Percentiles rank a stretch among this genome's conserved stretches.
phyloP scores from a whole-genome alignment of 1,139 yeast species.

The Debaryomycetaceae sp. region DNA sequence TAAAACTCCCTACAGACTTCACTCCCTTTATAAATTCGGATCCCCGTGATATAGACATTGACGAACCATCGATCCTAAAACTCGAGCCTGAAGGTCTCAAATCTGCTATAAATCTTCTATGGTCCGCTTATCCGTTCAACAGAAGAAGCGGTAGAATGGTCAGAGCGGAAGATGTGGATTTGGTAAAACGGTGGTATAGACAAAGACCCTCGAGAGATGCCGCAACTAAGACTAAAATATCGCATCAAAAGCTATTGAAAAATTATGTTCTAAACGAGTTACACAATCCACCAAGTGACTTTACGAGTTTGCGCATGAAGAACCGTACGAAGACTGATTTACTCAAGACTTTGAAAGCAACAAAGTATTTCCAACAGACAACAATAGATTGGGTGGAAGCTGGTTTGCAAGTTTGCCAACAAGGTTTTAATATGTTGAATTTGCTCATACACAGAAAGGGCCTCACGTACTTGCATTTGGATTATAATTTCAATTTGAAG shows the following conservation, averaged over 20 bases:
- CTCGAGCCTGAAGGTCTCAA: constrained; percentile 43
- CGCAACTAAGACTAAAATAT: constrained; percentile 76
- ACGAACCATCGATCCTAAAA: constrained; percentile 8
- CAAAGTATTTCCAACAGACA: constrained; percentile 89
- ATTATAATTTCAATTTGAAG: constrained; percentile 90
- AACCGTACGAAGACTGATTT: constrained; percentile 53
- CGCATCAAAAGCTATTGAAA: constrained; percentile 84
- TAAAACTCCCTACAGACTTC: constrained; percentile 35
- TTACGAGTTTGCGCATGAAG: constrained; percentile 30
- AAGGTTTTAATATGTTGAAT: constrained; percentile 93
- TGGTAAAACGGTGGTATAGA: constrained; percentile 78
- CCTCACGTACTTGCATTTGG: constrained; percentile 86
- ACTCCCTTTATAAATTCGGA: constrained; percentile 38
- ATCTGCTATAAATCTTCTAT: constrained; percentile 62
- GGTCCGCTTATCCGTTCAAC: constrained; percentile 87
- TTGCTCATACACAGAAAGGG: constrained; percentile 89
- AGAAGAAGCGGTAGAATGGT: constrained; percentile 66
- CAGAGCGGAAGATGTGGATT: constrained; percentile 87
- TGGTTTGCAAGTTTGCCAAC: constrained; percentile 87
- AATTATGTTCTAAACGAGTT: constrained; percentile 70
- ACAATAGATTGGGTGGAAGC: constrained; percentile 98
- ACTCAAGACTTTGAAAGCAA: constrained; percentile 64
- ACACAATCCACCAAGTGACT: constrained; percentile 35
- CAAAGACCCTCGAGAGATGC: constrained; percentile 60
- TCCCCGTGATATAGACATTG: neutral